Base-by-base conservation (phyloP, 345 rosid genomes). In the Zanthoxylum bungeanum region DNA sequence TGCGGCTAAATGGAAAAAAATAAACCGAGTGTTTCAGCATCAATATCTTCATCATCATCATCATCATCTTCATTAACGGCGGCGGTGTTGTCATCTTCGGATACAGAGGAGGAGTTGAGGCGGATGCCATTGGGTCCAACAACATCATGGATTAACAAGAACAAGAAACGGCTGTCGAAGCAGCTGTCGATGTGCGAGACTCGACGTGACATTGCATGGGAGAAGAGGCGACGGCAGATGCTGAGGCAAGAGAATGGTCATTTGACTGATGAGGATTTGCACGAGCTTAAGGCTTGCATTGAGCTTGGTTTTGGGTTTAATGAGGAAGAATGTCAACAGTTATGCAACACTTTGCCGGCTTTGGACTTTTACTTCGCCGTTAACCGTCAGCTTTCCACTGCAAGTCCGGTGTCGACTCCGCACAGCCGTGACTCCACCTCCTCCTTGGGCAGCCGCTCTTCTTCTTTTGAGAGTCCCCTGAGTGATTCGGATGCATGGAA, bases 281-380 rank as follows among this genome's bases (percentile, higher is more conserved):
- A 82, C 49, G 98, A 95, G 79, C 85, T 95, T 0, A 95, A 90
- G 78, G 99, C 96, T 17, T 90, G 93, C 57, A 95, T 95, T 37
- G 99, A 95, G 83, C 89, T 94, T 12, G 98, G 98, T 21, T 95
- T 95, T 37, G 99, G 97, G 51, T 92, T 95, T 74, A 88, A 87
- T 5, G 99, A 95, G 56, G 92, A 89, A 78, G 86, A 78, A 22
- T 98, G 92, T 5, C 93, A 90, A 76, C 75, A 77, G 14, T 70
- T 92, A 3, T 84, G 92, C 59, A 86, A 82, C 62, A 92, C 97
- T 3, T 80, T 92, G 76, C 97, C 98, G 16, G 98, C 98, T 37
- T 81, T 95, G 60, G 98, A 90, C 78, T 83, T 92, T 64, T 92
- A 92, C 71, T 95, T 92, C 31, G 98, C 99, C 2, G 97, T 95